phyloP scores from a whole-genome alignment of 1,284 basidiomycete species.

The Xerocomus minutiporus region DNA sequence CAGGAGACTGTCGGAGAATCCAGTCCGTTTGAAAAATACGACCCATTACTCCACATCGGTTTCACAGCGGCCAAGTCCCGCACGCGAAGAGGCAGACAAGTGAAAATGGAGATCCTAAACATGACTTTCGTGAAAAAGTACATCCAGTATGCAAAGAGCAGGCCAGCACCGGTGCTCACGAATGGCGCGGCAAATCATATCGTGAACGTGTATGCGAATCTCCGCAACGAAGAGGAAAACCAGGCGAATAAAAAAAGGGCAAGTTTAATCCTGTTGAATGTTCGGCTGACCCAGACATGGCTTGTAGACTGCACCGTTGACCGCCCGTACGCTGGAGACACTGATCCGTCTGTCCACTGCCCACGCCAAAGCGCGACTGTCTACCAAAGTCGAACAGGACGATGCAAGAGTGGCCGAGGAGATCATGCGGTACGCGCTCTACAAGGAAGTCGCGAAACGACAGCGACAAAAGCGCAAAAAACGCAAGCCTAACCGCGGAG shows the following conservation, averaged over 20 bases:
- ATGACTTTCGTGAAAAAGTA: constrained; percentile 98
- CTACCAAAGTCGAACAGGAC: constrained; percentile 75
- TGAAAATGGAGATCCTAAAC: constrained; percentile 82
- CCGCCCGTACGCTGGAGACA: constrained; percentile 97
- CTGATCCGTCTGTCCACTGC: constrained; percentile 97
- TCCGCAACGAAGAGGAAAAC: constrained; percentile 88
- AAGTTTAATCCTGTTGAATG: constrained; percentile 22
- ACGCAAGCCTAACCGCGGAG: constrained; percentile 68
- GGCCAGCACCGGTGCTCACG: constrained; percentile 79
- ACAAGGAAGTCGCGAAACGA: constrained; percentile 92
- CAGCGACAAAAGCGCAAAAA: constrained; percentile 66
- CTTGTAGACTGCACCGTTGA: constrained; percentile 87
- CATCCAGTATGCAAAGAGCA: constrained; percentile 95
- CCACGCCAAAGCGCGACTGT: constrained; percentile 94
- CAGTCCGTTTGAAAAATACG: constrained; percentile 92
- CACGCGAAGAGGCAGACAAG: constrained; percentile 52
- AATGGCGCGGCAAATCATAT: constrained; percentile 95
- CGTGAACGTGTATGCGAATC: constrained; percentile 85
- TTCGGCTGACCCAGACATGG: constrained; percentile 11
- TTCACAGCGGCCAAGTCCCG: constrained; percentile 55
- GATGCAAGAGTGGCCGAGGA: constrained; percentile 92
- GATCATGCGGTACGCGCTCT: constrained; percentile 95
- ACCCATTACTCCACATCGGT: constrained; percentile 91
- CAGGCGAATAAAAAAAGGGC: constrained; percentile 87
- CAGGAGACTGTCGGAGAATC: constrained; percentile 54